phyloP scores from a whole-genome alignment of 1,139 yeast species.

The Debaryomyces psychrophilus region DNA sequence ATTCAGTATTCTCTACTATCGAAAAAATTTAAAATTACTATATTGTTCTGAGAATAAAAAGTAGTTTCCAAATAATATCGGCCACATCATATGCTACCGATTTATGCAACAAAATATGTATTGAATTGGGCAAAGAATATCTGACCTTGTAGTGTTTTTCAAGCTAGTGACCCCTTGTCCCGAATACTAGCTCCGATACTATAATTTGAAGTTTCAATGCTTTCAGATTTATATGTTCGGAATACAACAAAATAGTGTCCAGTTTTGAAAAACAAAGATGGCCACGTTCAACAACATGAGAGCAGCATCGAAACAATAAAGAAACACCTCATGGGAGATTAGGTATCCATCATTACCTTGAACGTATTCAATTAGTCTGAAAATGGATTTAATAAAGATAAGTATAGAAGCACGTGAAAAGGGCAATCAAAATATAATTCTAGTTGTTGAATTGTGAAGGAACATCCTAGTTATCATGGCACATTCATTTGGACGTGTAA shows the following conservation, averaged over 20 bases:
- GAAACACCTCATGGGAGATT: conserved; percentile 36
- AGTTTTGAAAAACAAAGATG: conserved; percentile 4
- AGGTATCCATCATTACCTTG: conserved; percentile 40
- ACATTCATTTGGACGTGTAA: conserved; percentile 7
- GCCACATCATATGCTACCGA: too few species aligned
- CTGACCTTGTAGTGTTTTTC: not conserved
- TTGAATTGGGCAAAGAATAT: not conserved
- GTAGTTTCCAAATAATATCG: too few species aligned
- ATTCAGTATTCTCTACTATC: too few species aligned
- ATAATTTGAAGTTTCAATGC: not conserved
- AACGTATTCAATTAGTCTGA: conserved; percentile 41
- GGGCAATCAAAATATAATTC: conserved; percentile 17
- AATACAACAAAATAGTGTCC: conserved; percentile 3
- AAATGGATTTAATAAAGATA: conserved; percentile 44
- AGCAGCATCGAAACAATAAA: conserved; percentile 39
- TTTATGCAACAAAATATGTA: too few species aligned
- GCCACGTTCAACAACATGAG: conserved; percentile 23
- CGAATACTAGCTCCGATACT: not conserved
- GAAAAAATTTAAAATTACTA: too few species aligned
- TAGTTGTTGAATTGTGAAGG: conserved; percentile 17
- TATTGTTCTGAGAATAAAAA: too few species aligned
- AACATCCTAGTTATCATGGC: conserved; percentile 5
- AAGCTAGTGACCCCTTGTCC: not conserved
- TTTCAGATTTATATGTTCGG: not conserved
- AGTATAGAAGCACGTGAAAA: conserved; percentile 32